Conservation (phyloP, 108 stramenopile species). For the Nitzschia sp. region DNA sequence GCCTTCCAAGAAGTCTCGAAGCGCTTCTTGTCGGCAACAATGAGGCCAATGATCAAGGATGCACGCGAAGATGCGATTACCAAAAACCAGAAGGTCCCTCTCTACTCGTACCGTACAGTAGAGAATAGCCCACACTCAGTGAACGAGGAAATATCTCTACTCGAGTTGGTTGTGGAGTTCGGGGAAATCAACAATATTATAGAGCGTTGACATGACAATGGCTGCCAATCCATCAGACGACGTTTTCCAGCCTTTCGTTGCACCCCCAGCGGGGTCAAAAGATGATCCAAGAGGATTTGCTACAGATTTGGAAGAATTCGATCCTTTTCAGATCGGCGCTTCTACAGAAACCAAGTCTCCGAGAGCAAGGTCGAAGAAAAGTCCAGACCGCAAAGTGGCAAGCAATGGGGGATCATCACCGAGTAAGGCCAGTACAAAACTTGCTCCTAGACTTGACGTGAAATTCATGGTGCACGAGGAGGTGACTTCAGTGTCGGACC, state of each 20-base stretch:
- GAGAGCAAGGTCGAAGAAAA: conserved; percentile 1
- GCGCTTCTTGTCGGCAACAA: too few relatives aligned
- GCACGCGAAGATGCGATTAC: too few relatives aligned
- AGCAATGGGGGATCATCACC: not conserved
- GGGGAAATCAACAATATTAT: too few relatives aligned
- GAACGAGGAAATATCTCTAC: too few relatives aligned
- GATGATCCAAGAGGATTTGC: not conserved
- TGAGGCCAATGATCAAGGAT: too few relatives aligned
- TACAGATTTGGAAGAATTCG: conserved; percentile 17
- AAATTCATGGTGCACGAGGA: conserved; percentile 64
- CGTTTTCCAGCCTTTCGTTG: not conserved
- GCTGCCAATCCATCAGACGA: not conserved
- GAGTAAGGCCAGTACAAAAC: conserved; percentile 14
- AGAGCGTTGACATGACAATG: conserved; percentile 6
- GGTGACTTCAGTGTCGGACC: conserved; percentile 45
- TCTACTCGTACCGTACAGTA: too few relatives aligned
- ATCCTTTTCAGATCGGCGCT: conserved; percentile 32
- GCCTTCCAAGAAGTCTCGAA: too few relatives aligned
- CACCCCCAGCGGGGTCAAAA: not conserved
- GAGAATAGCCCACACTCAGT: too few relatives aligned
- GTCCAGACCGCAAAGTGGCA: not conserved
- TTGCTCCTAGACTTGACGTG: conserved; percentile 51
- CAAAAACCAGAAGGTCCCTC: too few relatives aligned
- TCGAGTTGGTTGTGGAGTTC: too few relatives aligned
- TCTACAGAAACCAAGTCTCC: not conserved